phyloP scores from a whole-genome alignment of 2,329 filamentous ascomycete genomes.

The Penicillium concentricum region DNA sequence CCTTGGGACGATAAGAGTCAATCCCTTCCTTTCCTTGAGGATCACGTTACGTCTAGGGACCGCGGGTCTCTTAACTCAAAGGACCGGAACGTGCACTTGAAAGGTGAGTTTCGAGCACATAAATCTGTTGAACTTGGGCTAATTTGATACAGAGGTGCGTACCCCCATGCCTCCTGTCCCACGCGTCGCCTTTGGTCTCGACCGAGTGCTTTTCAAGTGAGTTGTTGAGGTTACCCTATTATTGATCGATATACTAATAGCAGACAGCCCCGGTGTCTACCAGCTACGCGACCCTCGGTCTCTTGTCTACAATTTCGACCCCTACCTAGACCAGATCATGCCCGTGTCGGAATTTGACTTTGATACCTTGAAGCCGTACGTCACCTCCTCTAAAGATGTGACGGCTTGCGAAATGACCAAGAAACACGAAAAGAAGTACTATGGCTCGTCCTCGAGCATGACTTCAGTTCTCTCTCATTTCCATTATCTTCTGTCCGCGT shows the following conservation, averaged over 20 bases:
- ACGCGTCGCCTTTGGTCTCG: conserved; percentile 69
- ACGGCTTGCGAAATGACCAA: conserved; percentile 68
- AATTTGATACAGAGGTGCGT: conserved; percentile 30
- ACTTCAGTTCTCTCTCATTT: conserved; percentile 84
- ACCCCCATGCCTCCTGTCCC: conserved; percentile 58
- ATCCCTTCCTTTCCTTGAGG: background rate
- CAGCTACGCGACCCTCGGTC: conserved; percentile 85
- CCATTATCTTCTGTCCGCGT: conserved; percentile 83
- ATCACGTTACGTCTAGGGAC: background rate
- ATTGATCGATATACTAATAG: conserved; percentile 2
- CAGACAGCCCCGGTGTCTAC: conserved; percentile 71
- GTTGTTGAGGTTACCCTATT: conserved; percentile 16
- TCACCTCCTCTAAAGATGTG: conserved; percentile 84
- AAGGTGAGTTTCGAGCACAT: conserved; percentile 16
- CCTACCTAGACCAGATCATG: conserved; percentile 91
- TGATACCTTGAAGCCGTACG: conserved; percentile 76
- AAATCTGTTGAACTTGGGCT: background rate
- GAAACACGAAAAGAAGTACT: conserved; percentile 71
- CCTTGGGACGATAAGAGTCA: no score
- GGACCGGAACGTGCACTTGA: conserved; percentile 9
- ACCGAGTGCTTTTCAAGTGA: conserved; percentile 88
- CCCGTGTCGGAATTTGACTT: conserved; percentile 92
- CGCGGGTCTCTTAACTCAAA: conserved; percentile 14
- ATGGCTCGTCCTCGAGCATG: conserved; percentile 97
- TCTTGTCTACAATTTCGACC: conserved; percentile 93